Evolutionary conservation across 2,329 filamentous ascomycete genomes (phyloP).

Genomic region (Aspergillus sp.): DNA sequence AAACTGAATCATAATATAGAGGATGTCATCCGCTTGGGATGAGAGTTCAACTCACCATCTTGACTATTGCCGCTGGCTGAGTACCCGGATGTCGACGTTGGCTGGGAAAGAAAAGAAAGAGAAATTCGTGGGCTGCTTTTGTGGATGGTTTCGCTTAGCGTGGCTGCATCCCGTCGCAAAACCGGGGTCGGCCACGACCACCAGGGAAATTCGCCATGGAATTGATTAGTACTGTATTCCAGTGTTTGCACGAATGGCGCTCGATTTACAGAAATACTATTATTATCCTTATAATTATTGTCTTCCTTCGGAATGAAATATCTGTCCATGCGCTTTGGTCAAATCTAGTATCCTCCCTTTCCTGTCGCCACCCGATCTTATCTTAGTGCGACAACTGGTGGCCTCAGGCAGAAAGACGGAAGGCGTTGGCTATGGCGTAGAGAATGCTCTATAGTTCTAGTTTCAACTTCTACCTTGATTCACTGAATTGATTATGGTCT

Average conservation of each 20-base stretch:
- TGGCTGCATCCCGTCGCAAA: constrained; percentile 33
- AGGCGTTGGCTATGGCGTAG: background rate
- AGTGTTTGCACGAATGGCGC: too few species aligned
- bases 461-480: too few species aligned
- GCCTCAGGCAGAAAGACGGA: background rate
- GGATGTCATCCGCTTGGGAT: constrained; percentile 26
- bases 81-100: constrained; percentile 37
- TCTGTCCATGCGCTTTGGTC: too few species aligned
- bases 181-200: constrained; percentile 43
- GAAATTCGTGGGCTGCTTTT: constrained; percentile 38
- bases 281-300: too few species aligned
- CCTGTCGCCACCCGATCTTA: background rate
- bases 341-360: background rate
- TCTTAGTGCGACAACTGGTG: background rate
- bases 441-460: too few species aligned
- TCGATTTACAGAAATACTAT: too few species aligned
- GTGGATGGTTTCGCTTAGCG: constrained; percentile 46
- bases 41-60: constrained; percentile 44
- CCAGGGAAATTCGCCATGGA: background rate
- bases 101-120: constrained; percentile 29
- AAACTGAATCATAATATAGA: constrained; percentile 12
- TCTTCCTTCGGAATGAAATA: too few species aligned
- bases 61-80: constrained; percentile 40
- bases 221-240: too few species aligned
- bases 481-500: too few species aligned